Evolutionary conservation across 23 red algal species (phyloP), one percentile per base, ranked within the genome.

Genomic region (Agarophyton chilense): DNA sequence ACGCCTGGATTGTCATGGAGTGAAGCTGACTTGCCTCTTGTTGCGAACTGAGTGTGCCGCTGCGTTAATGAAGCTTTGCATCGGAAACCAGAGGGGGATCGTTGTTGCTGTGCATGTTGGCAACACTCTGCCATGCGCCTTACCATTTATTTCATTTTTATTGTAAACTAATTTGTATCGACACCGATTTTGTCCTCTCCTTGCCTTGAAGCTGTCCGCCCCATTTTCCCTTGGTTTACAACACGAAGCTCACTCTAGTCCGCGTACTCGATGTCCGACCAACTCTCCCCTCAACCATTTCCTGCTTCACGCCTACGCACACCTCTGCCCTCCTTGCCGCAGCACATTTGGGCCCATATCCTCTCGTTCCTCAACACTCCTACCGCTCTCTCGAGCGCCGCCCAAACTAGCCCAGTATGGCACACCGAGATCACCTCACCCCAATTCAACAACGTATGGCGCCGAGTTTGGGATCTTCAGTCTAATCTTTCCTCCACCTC

Each of bases 1-100:
- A 87, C 46, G 82, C 62, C 22, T 87, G 82, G 82, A 87, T 87
- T 50, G 82, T 87, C 0, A 58, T 65, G 40, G 82, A 87, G 82
- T 87, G 66, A n/a, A n/a, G n/a, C n/a, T n/a, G n/a, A 87, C 19
- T n/a, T 61, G 56, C 56, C 22, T 7, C 52, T 16, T 54, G 52
- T 54, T 54, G 3, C 16, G 52, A 2, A 2, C 2, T 12, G 52
- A 2, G 16, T 54, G 52, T 8, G 3, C 8, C 52, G n/a, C n/a
- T n/a, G n/a, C n/a, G n/a, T n/a, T n/a, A n/a, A n/a, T n/a, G n/a
- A n/a, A n/a, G n/a, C n/a, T n/a, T n/a, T n/a, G n/a, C n/a, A n/a
- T n/a, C n/a, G n/a, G n/a, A n/a, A n/a, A n/a, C n/a, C n/a, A n/a
- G n/a, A n/a, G n/a, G n/a, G n/a, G n/a, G n/a, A n/a, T n/a, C n/a